Conservation (phyloP, 2,329 filamentous ascomycete species). For the Helicocarpus griseus region DNA sequence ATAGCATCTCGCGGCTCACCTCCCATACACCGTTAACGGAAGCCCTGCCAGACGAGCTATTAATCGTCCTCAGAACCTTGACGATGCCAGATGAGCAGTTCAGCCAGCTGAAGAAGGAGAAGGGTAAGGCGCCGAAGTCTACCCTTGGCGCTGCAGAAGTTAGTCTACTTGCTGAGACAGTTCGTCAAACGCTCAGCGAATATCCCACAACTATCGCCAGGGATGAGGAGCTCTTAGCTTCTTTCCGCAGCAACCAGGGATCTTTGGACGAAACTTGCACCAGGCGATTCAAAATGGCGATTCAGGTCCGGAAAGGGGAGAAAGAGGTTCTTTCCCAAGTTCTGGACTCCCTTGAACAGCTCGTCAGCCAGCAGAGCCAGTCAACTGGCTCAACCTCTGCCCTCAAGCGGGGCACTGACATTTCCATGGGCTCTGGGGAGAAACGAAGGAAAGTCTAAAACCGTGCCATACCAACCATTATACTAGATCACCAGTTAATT, state of each 20-base stretch:
- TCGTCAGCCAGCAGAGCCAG: slow-evolving; percentile 20
- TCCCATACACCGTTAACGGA: slow-evolving; percentile 21
- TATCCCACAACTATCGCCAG: slow-evolving; percentile 47
- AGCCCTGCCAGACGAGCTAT: slow-evolving; percentile 30
- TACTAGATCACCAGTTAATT: not conserved
- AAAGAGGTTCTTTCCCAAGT: slow-evolving; percentile 56
- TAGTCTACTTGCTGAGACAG: slow-evolving; percentile 24
- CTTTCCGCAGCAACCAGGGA: slow-evolving; percentile 21
- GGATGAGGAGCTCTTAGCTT: slow-evolving; percentile 35
- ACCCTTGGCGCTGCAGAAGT: slow-evolving; percentile 20
- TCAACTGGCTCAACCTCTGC: slow-evolving; percentile 9
- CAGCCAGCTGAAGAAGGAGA: slow-evolving; percentile 22
- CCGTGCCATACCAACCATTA: not conserved
- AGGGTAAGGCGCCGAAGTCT: slow-evolving; percentile 29
- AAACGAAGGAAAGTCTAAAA: slow-evolving; percentile 10
- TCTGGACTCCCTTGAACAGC: slow-evolving; percentile 28
- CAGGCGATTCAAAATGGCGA: slow-evolving; percentile 47
- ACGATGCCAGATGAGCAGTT: slow-evolving; percentile 24
- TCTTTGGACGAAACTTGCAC: slow-evolving; percentile 25
- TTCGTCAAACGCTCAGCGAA: slow-evolving; percentile 29
- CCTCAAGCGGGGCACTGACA: slow-evolving; percentile 23
- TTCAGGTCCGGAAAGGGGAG: slow-evolving; percentile 61
- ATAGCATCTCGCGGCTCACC: slow-evolving; percentile 46
- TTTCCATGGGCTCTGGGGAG: slow-evolving; percentile 17
- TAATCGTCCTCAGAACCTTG: slow-evolving; percentile 29